Base-by-base conservation (phyloP, 2,329 filamentous ascomycete genomes). In the Delphinella strobiligena region DNA sequence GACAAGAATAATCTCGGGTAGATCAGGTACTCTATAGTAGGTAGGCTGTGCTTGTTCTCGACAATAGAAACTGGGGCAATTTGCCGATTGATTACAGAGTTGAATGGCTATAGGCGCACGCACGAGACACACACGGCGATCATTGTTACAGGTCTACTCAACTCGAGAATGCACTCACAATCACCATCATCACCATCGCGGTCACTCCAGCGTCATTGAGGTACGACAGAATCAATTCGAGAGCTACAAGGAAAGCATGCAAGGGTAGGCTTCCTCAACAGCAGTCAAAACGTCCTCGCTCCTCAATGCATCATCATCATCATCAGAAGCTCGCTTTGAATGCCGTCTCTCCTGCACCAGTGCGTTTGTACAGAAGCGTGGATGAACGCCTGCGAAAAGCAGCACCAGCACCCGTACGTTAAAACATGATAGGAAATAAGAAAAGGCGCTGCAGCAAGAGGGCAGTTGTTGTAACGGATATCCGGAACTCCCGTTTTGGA, bases 241-340 rank as follows among this genome's bases (percentile, higher is more conserved):
- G 3, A 43, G 24, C 37, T 43, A 36, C 32, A 34, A 42, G 33
- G 22, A 33, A 37, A 34, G 39, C 55, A 58, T 55, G 61, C 61
- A 61, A 52, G 59, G 60, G 54, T 57, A 63, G 61, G 60, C 58
- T 58, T 66, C 62, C 62, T 66, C 60, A 60, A 65, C 61, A 46
- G 49, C 49, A 48, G 52, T 48, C 47, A 50, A 47, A 47, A 42
- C 33, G 43, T 44, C 41, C 37, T 42, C 38, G 38, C 45, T 49
- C 40, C 42, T 47, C 34, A 41, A 36, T 30, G 39, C 32, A 40
- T 19, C 14, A 30, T 18, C 39, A 34, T 40, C 29, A 36, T 41
- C 30, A 45, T 39, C 37, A 47, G 40, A 45, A 45, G 48, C 46
- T 50, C 45, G 45, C 45, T 27, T 27, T 27, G 22, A 36, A 40